Conservation (phyloP, 192 early-diverging fungal species). For the Linnemannia exigua region DNA sequence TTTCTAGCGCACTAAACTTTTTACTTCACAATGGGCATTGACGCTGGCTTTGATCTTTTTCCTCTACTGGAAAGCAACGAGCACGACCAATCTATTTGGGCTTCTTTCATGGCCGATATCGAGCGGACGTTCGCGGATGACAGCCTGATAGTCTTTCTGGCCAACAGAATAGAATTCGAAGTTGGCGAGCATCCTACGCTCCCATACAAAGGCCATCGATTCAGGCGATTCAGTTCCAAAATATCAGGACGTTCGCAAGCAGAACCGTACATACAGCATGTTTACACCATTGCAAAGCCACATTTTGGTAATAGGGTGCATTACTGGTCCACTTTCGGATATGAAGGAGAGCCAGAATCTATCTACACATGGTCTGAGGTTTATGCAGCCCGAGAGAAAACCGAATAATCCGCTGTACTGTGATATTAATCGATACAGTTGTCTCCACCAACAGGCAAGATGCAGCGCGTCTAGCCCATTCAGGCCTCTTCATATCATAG, state of each 20-base stretch:
- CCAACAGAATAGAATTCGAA: conserved; percentile 20
- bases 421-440: too few relatives aligned
- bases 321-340: conserved; percentile 12
- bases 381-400: conserved; percentile 12
- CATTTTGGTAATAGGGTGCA: conserved; percentile 23
- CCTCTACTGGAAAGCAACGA: conserved; percentile 19
- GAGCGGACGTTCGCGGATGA: conserved; percentile 6
- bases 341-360: conserved; percentile 14
- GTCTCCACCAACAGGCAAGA: too few relatives aligned
- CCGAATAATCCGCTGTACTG: conserved; percentile 3
- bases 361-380: conserved; percentile 26
- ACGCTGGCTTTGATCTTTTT: conserved; percentile 24
- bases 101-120: conserved; percentile 4
- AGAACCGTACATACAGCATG: conserved; percentile 5
- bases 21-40: conserved; percentile 14
- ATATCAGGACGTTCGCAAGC: conserved; percentile 29
- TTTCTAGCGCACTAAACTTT: too few relatives aligned
- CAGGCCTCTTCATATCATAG: too few relatives aligned
- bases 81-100: conserved; percentile 13
- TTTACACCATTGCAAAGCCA: conserved; percentile 1
- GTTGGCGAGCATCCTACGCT: conserved; percentile 32
- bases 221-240: conserved; percentile 39
- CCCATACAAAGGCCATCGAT: conserved; percentile 25
- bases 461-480: too few relatives aligned
- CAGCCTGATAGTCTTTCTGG: background rate